A percentile compares a stretch with the other conserved stretches of the same genome.
These are phyloP conservation scores for Talaromyces sp. DNA, from an alignment of 2,329 filamentous ascomycete genomes.

Conservation along the genomic window DNA sequence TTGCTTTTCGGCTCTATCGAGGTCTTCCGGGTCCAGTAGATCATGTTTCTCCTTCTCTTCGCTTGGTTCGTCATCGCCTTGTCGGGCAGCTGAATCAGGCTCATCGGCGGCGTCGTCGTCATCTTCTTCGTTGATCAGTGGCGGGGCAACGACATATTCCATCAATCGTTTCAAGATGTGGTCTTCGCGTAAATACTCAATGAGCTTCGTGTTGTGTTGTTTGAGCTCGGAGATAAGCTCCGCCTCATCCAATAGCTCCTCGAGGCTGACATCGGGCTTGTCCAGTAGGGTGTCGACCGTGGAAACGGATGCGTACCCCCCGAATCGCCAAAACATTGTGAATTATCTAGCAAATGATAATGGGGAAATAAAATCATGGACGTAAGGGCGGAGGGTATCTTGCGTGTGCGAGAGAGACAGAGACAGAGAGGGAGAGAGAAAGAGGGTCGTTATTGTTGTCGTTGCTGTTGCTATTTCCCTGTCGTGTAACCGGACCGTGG, in stretches of 20 bases:
- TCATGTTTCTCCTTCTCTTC: conserved; percentile 28
- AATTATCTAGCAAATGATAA: conserved; percentile 27
- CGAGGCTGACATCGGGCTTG: conserved; percentile 87
- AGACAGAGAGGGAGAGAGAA: background rate
- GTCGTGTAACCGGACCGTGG: conserved; percentile 2
- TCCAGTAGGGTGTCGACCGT: conserved; percentile 96
- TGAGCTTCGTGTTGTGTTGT: conserved; percentile 94
- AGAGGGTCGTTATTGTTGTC: background rate
- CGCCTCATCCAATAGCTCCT: conserved; percentile 92
- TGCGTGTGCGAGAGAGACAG: background rate
- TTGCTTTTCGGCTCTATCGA: conserved; percentile 80
- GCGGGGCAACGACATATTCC: conserved; percentile 83
- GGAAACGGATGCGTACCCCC: conserved; percentile 96
- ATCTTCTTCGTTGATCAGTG: conserved; percentile 48
- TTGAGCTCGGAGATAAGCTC: conserved; percentile 97
- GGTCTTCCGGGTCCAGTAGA: conserved; percentile 35
- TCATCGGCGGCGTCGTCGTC: conserved; percentile 47
- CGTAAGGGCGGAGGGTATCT: conserved; percentile 9
- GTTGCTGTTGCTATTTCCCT: background rate
- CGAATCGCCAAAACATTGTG: conserved; percentile 99
- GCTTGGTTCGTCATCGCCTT: conserved; percentile 32
- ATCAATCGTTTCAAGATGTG: conserved; percentile 78
- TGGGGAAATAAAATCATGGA: conserved; percentile 33
- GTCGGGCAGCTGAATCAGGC: conserved; percentile 16
- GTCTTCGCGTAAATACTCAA: conserved; percentile 90